Percentiles rank a stretch among this genome's conserved stretches.
Conservation (phyloP, 2,329 filamentous ascomycete species). For the Paramyrothecium roridum region DNA sequence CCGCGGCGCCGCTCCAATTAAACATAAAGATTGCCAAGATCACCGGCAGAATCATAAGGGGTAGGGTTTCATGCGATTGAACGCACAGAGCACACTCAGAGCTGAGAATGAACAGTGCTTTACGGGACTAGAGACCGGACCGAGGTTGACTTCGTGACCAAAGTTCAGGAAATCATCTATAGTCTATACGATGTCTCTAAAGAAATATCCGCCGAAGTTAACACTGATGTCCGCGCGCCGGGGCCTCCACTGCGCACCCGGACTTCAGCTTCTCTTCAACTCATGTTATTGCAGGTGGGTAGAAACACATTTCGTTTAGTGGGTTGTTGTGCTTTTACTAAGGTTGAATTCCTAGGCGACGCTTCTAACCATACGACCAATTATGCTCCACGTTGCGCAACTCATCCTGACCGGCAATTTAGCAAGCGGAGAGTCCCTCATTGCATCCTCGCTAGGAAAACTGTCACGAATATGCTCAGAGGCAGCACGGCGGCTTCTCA, state of each 20-base stretch:
- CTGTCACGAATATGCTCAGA: slow-evolving; percentile 23
- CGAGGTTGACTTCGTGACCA: slow-evolving; percentile 24
- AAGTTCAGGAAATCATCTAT: slow-evolving; percentile 22
- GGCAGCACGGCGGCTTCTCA: slow-evolving; percentile 21
- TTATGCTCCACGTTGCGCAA: slow-evolving; percentile 23
- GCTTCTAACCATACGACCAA: slow-evolving; percentile 23
- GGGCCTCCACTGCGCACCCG: slow-evolving; percentile 21
- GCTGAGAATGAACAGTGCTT: slow-evolving; percentile 10
- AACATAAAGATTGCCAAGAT: slow-evolving; percentile 21
- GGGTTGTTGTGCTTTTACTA: neutral
- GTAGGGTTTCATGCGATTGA: neutral
- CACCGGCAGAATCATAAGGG: slow-evolving; percentile 20
- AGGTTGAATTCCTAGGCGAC: slow-evolving; percentile 13
- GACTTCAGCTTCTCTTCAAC: slow-evolving; percentile 25
- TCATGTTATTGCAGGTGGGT: slow-evolving; percentile 27
- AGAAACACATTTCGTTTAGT: too few relatives aligned
- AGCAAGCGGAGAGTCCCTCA: slow-evolving; percentile 14
- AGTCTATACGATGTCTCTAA: too few relatives aligned
- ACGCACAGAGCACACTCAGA: neutral
- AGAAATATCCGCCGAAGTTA: too few relatives aligned
- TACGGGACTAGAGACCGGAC: slow-evolving; percentile 25
- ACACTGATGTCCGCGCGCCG: slow-evolving; percentile 17
- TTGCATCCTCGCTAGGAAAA: slow-evolving; percentile 19
- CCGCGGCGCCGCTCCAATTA: slow-evolving; percentile 21
- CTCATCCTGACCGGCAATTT: slow-evolving; percentile 19